A percentile compares a stretch with the other conserved stretches of the same genome.
phyloP scores from a whole-genome alignment of 805 yeast species.

The Debaryomyces hansenii region DNA sequence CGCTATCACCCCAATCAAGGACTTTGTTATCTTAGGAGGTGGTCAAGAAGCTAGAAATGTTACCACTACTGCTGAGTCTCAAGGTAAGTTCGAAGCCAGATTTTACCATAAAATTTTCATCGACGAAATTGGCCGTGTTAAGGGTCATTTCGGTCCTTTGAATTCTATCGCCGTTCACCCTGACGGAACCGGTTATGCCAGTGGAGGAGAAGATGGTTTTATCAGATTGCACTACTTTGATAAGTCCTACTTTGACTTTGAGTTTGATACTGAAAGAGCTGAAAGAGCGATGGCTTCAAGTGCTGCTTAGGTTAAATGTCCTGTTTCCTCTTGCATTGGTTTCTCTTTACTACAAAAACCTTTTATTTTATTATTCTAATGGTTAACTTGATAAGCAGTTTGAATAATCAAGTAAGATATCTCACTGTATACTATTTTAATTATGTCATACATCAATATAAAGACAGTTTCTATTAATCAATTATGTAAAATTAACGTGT shows the following conservation, averaged over 20 bases:
- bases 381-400: neutral
- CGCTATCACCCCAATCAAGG: constrained; percentile 88
- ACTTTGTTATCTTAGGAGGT: constrained; percentile 92
- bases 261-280: constrained; percentile 86
- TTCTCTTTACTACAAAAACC: neutral
- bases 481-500: neutral
- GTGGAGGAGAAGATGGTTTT: constrained; percentile 98
- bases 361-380: neutral
- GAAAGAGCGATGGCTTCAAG: constrained; percentile 50
- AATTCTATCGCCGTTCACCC: constrained; percentile 94
- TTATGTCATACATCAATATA: constrained; percentile 5
- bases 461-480: neutral
- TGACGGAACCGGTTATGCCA: constrained; percentile 87
- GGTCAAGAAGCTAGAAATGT: constrained; percentile 99
- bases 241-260: constrained; percentile 88
- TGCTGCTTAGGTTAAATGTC: constrained; percentile 14
- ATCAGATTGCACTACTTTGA: constrained; percentile 93
- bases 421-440: constrained; percentile 6
- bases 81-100: constrained; percentile 96
- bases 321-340: neutral
- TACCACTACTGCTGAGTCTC: constrained; percentile 90
- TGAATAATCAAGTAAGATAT: neutral
- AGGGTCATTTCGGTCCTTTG: constrained; percentile 99
- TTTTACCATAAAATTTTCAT: constrained; percentile 92
- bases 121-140: constrained; percentile 95